Evolutionary conservation across 2,329 filamentous ascomycete species (phyloP).

Genomic region (Aspergillus tanneri): DNA sequence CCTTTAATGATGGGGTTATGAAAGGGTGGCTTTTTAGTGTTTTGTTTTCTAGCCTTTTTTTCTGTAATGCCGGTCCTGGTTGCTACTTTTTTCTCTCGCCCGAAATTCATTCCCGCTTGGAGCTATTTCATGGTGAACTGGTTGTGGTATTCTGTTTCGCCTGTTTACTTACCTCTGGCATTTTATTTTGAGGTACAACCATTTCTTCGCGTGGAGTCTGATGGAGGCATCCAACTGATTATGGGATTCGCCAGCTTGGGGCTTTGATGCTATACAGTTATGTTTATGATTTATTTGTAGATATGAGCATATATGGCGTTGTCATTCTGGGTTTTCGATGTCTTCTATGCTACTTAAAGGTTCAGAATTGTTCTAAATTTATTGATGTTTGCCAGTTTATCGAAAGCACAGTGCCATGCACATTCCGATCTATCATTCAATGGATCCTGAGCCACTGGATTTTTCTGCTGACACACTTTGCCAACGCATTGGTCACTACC

Average conservation of each 20-base stretch:
- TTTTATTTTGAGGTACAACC: conserved; percentile 27
- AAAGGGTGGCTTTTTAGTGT: conserved; percentile 33
- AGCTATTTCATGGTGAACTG: conserved; percentile 20
- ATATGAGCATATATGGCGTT: conserved; percentile 44
- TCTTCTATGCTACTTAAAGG: conserved; percentile 14
- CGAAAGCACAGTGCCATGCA: background rate
- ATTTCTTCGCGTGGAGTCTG: conserved; percentile 27
- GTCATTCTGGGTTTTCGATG: conserved; percentile 26
- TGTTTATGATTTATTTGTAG: conserved; percentile 39
- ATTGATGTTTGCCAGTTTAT: conserved; percentile 21
- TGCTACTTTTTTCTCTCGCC: conserved; percentile 15
- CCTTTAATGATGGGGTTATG: conserved; percentile 23
- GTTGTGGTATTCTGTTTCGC: conserved; percentile 16
- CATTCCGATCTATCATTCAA: background rate
- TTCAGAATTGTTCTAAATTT: conserved; percentile 25
- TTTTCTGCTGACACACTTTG: too few relatives aligned
- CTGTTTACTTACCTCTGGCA: conserved; percentile 18
- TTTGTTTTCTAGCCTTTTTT: conserved; percentile 7
- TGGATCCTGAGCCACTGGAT: too few relatives aligned
- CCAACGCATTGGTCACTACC: too few relatives aligned
- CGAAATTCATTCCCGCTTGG: conserved; percentile 15
- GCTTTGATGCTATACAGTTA: conserved; percentile 35
- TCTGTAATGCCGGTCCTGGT: conserved; percentile 20
- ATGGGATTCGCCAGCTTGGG: conserved; percentile 22
- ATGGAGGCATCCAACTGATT: conserved; percentile 25